Evolutionary conservation across 2,329 filamentous ascomycete genomes (phyloP), one percentile per base, ranked within the genome.

Genomic region (Pestalotiopsis fici): DNA sequence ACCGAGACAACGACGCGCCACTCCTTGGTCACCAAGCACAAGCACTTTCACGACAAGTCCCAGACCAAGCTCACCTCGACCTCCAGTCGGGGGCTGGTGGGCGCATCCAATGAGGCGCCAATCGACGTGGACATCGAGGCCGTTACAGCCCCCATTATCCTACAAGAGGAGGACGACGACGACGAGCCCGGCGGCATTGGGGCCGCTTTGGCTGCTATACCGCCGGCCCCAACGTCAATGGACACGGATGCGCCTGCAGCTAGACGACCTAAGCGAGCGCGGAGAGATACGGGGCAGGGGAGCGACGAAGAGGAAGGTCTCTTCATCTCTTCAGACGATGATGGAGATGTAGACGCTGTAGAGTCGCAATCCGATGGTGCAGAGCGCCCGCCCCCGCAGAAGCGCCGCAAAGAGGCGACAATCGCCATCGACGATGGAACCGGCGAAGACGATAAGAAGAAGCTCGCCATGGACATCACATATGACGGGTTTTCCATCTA

Each of bases 401-500:
- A 87, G 77, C 82, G 83, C 66, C 79, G 77, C 73, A 82, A 78
- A 75, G 82, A 81, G 47, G 75, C 73, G 59, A 50, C 43, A 13
- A n/a, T 31, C 15, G 76, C 73, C 23, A 70, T 28, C 5, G 75
- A 75, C 27, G 80, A 76, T 21, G 77, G 77, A 21, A 77, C 78
- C 11, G 90, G 31, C 31, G 31, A 35, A 11, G 31, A 92, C 67
- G 92, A 97, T 75, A 97, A 98, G 82, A 98, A 99, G 83, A 98
- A 98, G 79, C 82, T 97, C 73, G 88, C 87, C 23, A 88, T 98
- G 83, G 91, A 92, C 69, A 96, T 95, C 28, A 91, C 90, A 15
- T 99, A 98, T 80, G 94, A 98, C 75, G 95, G 96, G 9, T 98
- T 98, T 81, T 93, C 92, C 74, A 98, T 99, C 76, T 97, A 97